Base-by-base conservation (phyloP, 306 rosid species). In the Cucurbita ficifolia region DNA sequence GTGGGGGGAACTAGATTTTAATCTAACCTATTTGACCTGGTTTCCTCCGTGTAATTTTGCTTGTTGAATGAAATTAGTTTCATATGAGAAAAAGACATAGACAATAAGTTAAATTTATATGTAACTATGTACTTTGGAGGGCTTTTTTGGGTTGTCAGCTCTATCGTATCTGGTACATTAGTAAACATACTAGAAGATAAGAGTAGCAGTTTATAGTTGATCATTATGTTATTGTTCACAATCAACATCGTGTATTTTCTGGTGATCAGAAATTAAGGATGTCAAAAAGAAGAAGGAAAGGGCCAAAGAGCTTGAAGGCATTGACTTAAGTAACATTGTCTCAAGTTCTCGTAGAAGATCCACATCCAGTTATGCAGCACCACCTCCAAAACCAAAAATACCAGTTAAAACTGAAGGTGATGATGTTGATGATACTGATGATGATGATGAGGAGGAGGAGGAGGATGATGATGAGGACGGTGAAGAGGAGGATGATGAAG, bases 251-350 rank as follows among this genome's bases (percentile, higher is more conserved):
- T 64, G 48, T 13, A 21, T 24, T 38, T 65, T 78, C 74, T 81
- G 73, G 49, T 85, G 76, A 21, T 59, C 79, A 93, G 98, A 90
- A 84, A 89, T 93, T 79, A 93, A 93, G 87, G 94, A 90, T 29
- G 81, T 87, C 38, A 90, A 70, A 81, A 85, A 86, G 90, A 88
- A 81, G 79, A 94, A 94, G 84, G 97, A 82, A 18, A 84, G 94
- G 79, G 98, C 94, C 52, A 94, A 84, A 85, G 97, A 90, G 77
- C 97, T 94, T 48, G 97, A 94, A 85, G 98, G 98, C 77, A 94
- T 94, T 81, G 98, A 94, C 81, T 22, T 73, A 76, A 89, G 98
- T 78, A 94, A 94, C 83, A 90, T 94, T 49, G 96, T 94, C 24
- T 83, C 83, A 48, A 94, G 92, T 79, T 81, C 98, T 50, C 97